phyloP scores from a whole-genome alignment of 2,329 filamentous ascomycete species.

The Alternaria ethzedia region DNA sequence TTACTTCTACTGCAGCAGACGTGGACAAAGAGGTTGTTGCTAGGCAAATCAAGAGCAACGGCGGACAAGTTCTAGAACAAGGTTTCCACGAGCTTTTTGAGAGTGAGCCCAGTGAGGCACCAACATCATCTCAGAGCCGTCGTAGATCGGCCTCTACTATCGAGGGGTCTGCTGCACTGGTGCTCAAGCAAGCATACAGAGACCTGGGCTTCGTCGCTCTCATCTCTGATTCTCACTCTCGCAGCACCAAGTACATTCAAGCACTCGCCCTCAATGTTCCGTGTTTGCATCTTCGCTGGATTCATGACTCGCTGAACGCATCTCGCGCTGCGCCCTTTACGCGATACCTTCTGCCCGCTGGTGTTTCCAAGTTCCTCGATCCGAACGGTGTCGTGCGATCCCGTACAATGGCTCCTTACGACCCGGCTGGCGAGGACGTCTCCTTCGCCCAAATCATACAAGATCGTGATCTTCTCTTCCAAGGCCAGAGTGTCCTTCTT shows the following conservation, averaged over 20 bases:
- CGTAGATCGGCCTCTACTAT: constrained; percentile 16
- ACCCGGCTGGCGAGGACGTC: constrained; percentile 60
- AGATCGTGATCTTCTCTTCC: constrained; percentile 66
- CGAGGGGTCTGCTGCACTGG: constrained; percentile 50
- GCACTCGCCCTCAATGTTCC: constrained; percentile 88
- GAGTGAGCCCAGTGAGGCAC: constrained; percentile 35
- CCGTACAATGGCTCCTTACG: constrained; percentile 67
- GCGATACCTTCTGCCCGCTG: constrained; percentile 84
- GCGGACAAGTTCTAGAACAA: constrained; percentile 72
- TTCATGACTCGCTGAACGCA: constrained; percentile 72
- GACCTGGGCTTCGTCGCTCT: constrained; percentile 79
- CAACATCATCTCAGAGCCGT: constrained; percentile 21
- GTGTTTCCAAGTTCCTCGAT: constrained; percentile 76
- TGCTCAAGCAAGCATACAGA: constrained; percentile 60
- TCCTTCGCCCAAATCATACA: constrained; percentile 37
- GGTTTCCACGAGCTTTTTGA: constrained; percentile 86
- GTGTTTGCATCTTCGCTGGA: constrained; percentile 83
- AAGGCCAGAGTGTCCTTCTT: constrained; percentile 71
- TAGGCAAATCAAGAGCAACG: constrained; percentile 70
- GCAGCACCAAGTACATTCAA: constrained; percentile 92
- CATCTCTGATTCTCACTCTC: constrained; percentile 83
- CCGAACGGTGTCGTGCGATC: constrained; percentile 73
- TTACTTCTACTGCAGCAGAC: constrained; percentile 69
- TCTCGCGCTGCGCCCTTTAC: constrained; percentile 73
- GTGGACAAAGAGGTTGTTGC: constrained; percentile 64